Evolutionary conservation across 768 basidiomycete genomes (phyloP).

Genomic region (Phaeotremella skinneri): DNA sequence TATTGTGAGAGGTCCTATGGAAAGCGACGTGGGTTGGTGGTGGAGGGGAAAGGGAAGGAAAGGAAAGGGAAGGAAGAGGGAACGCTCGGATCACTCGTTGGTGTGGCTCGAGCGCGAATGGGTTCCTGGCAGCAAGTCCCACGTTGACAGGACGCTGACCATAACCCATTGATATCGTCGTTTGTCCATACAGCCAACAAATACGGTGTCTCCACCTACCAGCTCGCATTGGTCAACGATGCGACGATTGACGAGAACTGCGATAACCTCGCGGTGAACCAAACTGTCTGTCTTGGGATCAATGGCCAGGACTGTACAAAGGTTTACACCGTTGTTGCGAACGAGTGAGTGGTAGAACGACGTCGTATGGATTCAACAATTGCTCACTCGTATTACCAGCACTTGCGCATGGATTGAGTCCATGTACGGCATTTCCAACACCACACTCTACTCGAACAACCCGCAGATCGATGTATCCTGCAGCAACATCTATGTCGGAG

Average conservation of each 20-base stretch:
- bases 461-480: constrained; percentile 62
- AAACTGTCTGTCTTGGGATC: constrained; percentile 67
- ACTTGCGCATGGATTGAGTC: constrained; percentile 60
- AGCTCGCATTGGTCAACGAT: constrained; percentile 66
- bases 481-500: constrained; percentile 69
- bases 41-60: no score
- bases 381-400: constrained; percentile 25
- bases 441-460: constrained; percentile 67
- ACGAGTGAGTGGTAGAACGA: constrained; percentile 54
- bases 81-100: no score
- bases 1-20: no score
- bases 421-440: constrained; percentile 56
- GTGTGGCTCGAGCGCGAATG: no score
- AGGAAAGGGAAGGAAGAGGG: no score
- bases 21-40: no score
- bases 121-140: no score
- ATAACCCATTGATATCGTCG: no score
- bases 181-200: constrained; percentile 27
- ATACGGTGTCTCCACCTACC: constrained; percentile 60
- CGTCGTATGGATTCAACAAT: no score
- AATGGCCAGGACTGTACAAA: constrained; percentile 62
- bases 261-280: constrained; percentile 60
- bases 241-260: constrained; percentile 59
- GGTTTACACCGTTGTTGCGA: constrained; percentile 60
- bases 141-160: not conserved